Evolutionary conservation across 176 grass and related monocot species (phyloP), one percentile per base, ranked within the genome.

Genomic region (Thinopyrum elongatum): DNA sequence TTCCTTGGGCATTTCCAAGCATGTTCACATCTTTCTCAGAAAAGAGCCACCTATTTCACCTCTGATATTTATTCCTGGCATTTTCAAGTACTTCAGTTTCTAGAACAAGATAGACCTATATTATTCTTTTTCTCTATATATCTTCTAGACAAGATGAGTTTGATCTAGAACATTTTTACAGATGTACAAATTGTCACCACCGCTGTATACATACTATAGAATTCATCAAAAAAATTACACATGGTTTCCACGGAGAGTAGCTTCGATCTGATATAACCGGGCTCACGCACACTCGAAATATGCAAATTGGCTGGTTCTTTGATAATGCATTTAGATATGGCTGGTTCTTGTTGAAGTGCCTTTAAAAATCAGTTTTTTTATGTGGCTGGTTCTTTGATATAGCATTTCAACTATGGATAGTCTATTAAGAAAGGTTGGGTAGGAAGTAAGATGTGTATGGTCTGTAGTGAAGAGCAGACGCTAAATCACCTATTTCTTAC

Each of bases 251-350:
- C 1, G 14, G 25, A 29, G 25, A 49, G 25, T 29, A 75, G 41
- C 27, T 49, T 28, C 41, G 25, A 10, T 9, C 14, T 28, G 23
- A 47, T 82, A 78, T 55, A 69, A 77, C 6, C 13, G 7, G 61
- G 78, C 61, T 63, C 51, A 14, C 44, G 8, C 66, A 21, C 79
- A 74, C 10, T 11, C 41, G 22, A 38, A 67, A 65, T 51, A 87
- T 41, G 27, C 44, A 87, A 83, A 67, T 87, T 83, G 31, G 44
- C 58, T 66, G 6, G n/a, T n/a, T n/a, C n/a, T n/a, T n/a, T n/a
- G n/a, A n/a, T n/a, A n/a, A n/a, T n/a, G n/a, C n/a, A n/a, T n/a
- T n/a, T n/a, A n/a, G n/a, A n/a, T n/a, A n/a, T n/a, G n/a, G n/a
- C n/a, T n/a, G n/a, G n/a, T n/a, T n/a, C 47, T 51, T 17, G 47